Base-by-base conservation (phyloP, 2,329 filamentous ascomycete genomes). In the Trichoderma cornu-damae region DNA sequence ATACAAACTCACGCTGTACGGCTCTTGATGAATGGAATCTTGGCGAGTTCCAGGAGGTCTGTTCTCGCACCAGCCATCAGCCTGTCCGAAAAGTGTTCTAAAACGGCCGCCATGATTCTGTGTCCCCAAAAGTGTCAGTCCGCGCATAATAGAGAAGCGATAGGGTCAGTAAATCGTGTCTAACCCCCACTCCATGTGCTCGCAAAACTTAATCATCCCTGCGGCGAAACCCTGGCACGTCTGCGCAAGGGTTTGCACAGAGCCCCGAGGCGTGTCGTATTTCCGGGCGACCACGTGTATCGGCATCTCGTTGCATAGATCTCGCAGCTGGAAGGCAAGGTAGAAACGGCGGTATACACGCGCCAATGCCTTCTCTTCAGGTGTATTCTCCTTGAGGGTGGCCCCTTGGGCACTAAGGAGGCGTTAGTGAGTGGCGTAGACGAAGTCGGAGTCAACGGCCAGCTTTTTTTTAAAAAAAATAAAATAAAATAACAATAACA, bases 181-280 rank as follows among this genome's bases (percentile, higher is more conserved):
- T 64, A 65, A 81, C 79, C 81, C 82, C 86, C 87, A 90, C 2
- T 80, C 83, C 88, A 92, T 90, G 16, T 83, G 79, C 62, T 89
- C 79, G 66, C 88, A 91, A 66, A 91, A 91, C 62, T 88, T 90
- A 59, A 91, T 83, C 77, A 90, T 89, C 3, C 87, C 87, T 2
- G 86, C 86, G 3, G 87, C 88, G 65, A 91, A 92, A 0, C 88
- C 88, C 62, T 90, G 84, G 62, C 88, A 90, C 1, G 85, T 87
- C 64, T 90, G 87, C 2, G 87, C 82, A 1, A 91, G 75, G 18
- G 79, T 88, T 69, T 92, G 88, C 9, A 91, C 82, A 4, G 81
- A 78, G 1, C 88, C 88, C 18, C 88, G 80, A 7, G 87, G 83
- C 59, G 84, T 82, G 60, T 83, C 80, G 67, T 89, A 92, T 66